Base-by-base conservation (phyloP, 768 basidiomycete genomes). In the Boletus pseudopeckii region DNA sequence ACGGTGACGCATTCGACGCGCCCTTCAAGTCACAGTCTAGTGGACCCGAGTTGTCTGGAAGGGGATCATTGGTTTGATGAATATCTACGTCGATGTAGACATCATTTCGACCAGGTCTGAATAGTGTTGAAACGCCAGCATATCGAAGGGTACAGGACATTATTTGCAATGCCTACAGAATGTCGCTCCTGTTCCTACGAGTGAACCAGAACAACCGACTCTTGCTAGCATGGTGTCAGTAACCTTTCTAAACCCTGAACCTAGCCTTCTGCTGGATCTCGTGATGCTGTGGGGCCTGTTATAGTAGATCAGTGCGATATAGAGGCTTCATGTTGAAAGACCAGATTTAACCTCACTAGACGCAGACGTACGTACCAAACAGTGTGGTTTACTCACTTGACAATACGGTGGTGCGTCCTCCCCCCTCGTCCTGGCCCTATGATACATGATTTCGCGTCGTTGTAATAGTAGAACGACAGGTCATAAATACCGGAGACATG, bases 401-500 rank as follows among this genome's bases (percentile, higher is more conserved):
- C 17, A 80, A 84, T 56, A 81, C 80, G 0, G 64, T 84, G 14
- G 81, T 83, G 49, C 22, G 73, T 54, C n/a, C 13, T 5, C 24
- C 40, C 15, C 7, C 9, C 42, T 42, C 41, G 22, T 10, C 24
- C 24, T 42, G 15, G 15, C 36, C 7, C 36, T 10, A 8, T 20
- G 8, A 20, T 13, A 22, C 28, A 18, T 28, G 22, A 22, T 40
- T 22, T 22, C 18, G 20, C 22, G 15, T 18, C 14, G 34, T 26
- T 17, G 17, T 48, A 6, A 53, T 20, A 13, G 11, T 15, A 18
- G 32, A 44, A 14, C 28, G n/a, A 28, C 28, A 84, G 84, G 75
- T 82, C 13, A 72, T 86, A 45, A 85, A 85, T 52, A 76, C 78
- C 0, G 83, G 83, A 14, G 83, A 85, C 52, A 76, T 77, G 13